Evolutionary conservation across 306 rosid genomes (phyloP), one percentile per base, ranked within the genome.

Genomic region (Abrus precatorius): DNA sequence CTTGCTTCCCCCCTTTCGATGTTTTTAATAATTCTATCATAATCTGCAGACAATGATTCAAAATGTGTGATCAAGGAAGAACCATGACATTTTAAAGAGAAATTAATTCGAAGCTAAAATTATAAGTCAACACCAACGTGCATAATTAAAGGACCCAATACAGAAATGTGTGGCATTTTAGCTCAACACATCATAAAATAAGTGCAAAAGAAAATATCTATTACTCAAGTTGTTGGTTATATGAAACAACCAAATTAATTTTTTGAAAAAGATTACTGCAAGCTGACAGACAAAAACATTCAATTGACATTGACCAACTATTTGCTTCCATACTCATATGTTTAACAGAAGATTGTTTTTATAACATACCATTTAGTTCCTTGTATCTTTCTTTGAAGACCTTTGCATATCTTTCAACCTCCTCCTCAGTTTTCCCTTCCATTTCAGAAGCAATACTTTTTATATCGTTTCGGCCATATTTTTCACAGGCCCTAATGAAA

Each of bases 1-100:
- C 99, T 92, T n/a, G 99, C 99, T 84, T 95, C 99, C 45, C 99
- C 99, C 83, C 99, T 93, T 85, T 95, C 99, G 60, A 95, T 95
- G 87, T 95, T 95, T 86, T 95, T 95, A 57, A 95, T 90, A 84
- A 95, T 95, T 83, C 98, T 88, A 82, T 95, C 99, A 84, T 93
- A 93, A 87, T 95, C 99, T 95, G 86, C 49, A 80, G 67, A 80
- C 36, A 80, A 43, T 67, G 20, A 62, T 75, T 80, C 69, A 59
- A 61, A 69, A 62, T 20, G 67, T 40, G 74, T 53, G 45, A 78
- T 27, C 62, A 55, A 66, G 69, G 75, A 29, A 43, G 54, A 55
- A 38, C 53, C 59, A 30, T 5, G 27, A 82, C 52, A 77, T 50
- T 49, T 10, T 27, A 36, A 28, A 13, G 41, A 72, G 55, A 81